Base-by-base conservation (phyloP, 169 alveolate genomes). In the Plasmodium reichenowi region DNA sequence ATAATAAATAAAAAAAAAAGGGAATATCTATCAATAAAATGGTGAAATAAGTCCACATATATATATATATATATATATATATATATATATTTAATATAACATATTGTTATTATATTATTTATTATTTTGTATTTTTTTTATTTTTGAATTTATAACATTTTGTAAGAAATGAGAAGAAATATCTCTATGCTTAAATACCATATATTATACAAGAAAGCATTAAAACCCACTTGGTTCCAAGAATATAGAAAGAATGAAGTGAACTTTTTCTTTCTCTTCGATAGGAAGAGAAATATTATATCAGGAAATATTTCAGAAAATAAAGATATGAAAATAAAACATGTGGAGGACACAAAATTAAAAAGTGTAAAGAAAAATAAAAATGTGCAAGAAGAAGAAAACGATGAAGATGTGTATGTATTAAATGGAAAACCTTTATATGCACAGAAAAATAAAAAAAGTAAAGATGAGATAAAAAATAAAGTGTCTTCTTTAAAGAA, bases 341-440 rank as follows among this genome's bases (percentile, higher is more conserved):
- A 67, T 68, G 50, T 83, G 20, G 83, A 29, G 3, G 52, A 52
- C 7, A 9, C 47, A 8, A 83, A 67, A 70, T 43, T 83, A 29
- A 83, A 68, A 83, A 78, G 78, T 78, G n/a, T 63, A 12, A 78
- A 60, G 67, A 83, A 50, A 62, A 83, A 54, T 60, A 83, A 83
- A 83, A 67, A 50, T 48, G 48, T 26, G 9, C 68, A 83, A 62
- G 74, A 50, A 52, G 66, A 68, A 7, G 67, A 26, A 2, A 56
- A 56, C 24, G 68, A 68, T 24, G 91, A 68, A 8, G 91, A 83
- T 67, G 83, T 70, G 52, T 83, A 83, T 32, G 60, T 83, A 38
- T 13, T 83, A 47, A 83, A 83, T 68, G 91, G 91, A 17, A 83
- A 83, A 68, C 68, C 70, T 68, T 54, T 68, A 68, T 68, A 83